These are phyloP conservation scores for Microcera coccophila DNA, from an alignment of 2,329 filamentous ascomycete species.

Conservation along the genomic window DNA sequence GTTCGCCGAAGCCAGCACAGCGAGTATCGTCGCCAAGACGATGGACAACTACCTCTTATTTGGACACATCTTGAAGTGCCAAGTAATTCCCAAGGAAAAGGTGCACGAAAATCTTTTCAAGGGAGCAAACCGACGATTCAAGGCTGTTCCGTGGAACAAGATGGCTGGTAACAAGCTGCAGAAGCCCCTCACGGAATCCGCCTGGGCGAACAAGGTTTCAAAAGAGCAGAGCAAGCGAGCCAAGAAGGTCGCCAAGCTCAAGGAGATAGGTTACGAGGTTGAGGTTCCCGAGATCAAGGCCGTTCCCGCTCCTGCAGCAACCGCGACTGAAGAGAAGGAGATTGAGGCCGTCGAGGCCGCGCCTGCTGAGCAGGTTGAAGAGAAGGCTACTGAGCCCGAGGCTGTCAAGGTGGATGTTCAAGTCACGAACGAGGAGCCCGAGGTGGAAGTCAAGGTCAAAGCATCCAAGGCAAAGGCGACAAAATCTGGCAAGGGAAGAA, in stretches of 20 bases:
- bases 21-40: slow-evolving; percentile 86
- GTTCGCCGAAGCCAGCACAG: slow-evolving; percentile 72
- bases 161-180: slow-evolving; percentile 74
- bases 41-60: slow-evolving; percentile 99
- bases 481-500: slow-evolving; percentile 32
- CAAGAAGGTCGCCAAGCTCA: slow-evolving; percentile 68
- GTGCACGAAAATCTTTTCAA: slow-evolving; percentile 82
- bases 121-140: slow-evolving; percentile 86
- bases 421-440: slow-evolving; percentile 20
- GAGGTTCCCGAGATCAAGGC: slow-evolving; percentile 67
- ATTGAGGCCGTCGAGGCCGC: slow-evolving; percentile 37
- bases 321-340: slow-evolving; percentile 34
- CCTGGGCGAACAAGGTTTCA: slow-evolving; percentile 73
- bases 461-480: slow-evolving; percentile 31
- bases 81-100: slow-evolving; percentile 69
- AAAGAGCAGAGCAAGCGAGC: slow-evolving; percentile 68
- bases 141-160: slow-evolving; percentile 81
- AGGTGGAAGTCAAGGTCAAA: slow-evolving; percentile 12
- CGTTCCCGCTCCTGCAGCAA: slow-evolving; percentile 39
- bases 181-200: slow-evolving; percentile 66
- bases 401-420: slow-evolving; percentile 21
- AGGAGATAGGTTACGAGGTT: slow-evolving; percentile 80
- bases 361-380: slow-evolving; percentile 29
- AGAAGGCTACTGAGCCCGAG: slow-evolving; percentile 13
- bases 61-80: slow-evolving; percentile 87